phyloP scores from a whole-genome alignment of 345 rosid genomes.

The Melaleuca alternifolia region DNA sequence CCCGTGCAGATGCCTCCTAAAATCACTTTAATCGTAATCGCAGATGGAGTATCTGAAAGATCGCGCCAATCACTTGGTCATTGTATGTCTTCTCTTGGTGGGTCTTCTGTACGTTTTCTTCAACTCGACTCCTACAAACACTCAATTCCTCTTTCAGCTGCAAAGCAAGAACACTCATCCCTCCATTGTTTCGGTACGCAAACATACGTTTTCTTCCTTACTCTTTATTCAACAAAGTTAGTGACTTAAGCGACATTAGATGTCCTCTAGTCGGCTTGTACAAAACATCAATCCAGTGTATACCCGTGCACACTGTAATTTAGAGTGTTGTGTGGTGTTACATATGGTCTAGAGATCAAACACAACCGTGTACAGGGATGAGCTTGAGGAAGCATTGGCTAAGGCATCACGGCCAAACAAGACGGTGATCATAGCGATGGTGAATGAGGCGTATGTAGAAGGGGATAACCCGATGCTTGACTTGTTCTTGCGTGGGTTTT shows the following conservation, averaged over 20 bases:
- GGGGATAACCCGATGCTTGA: constrained; percentile 45
- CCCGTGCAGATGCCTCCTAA: not conserved
- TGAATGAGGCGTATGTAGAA: constrained; percentile 44
- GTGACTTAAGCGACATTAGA: not conserved
- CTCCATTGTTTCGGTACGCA: not conserved
- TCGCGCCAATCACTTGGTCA: not conserved
- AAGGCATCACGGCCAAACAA: constrained; percentile 3
- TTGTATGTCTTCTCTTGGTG: not conserved
- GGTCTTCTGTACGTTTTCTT: not conserved
- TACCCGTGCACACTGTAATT: not conserved
- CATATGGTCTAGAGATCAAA: not conserved
- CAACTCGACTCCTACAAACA: not conserved
- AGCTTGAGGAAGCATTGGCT: constrained; percentile 1
- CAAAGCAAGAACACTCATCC: not conserved
- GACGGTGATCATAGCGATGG: constrained; percentile 23
- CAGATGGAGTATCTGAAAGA: not conserved
- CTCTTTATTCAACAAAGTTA: not conserved
- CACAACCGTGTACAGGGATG: not conserved
- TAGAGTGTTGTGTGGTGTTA: not conserved
- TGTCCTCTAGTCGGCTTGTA: not conserved
- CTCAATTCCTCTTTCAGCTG: not conserved
- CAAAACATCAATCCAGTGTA: not conserved
- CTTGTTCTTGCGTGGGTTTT: constrained; percentile 54
- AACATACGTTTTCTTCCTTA: not conserved
- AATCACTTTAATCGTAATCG: not conserved